A percentile compares a stretch with the other conserved stretches of the same genome.
These are phyloP conservation scores for Scleroderma citrinum DNA, from an alignment of 768 basidiomycete species.

Conservation along the genomic window DNA sequence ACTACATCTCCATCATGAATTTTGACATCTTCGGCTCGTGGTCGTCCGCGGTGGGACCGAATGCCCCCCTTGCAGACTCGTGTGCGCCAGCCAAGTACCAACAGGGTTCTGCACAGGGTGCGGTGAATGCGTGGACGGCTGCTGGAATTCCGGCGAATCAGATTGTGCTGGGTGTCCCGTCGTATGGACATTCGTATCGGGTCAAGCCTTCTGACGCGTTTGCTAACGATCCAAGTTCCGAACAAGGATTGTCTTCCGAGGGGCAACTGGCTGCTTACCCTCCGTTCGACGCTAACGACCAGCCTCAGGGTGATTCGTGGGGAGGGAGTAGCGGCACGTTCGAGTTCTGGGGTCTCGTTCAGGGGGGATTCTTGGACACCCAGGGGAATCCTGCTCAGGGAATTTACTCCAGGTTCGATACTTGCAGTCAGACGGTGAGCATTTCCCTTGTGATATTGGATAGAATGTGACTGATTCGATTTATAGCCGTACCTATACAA, in stretches of 20 bases:
- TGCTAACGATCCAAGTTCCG: constrained; percentile 7
- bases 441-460: neutral
- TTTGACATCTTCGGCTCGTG: constrained; percentile 58
- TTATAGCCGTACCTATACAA: constrained; percentile 65
- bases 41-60: constrained; percentile 60
- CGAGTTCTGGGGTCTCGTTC: constrained; percentile 55
- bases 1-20: constrained; percentile 60
- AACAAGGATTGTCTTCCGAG: neutral
- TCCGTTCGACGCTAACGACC: constrained; percentile 36
- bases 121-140: constrained; percentile 62
- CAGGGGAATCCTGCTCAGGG: constrained; percentile 30
- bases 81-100: constrained; percentile 59
- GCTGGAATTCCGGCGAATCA: constrained; percentile 67
- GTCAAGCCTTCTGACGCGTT: constrained; percentile 36
- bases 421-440: constrained; percentile 69
- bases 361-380: constrained; percentile 45
- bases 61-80: constrained; percentile 73
- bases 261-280: constrained; percentile 43
- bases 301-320: constrained; percentile 54
- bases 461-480: neutral
- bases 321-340: constrained; percentile 48
- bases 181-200: constrained; percentile 74
- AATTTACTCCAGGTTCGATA: constrained; percentile 51
- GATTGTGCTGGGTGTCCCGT: constrained; percentile 77
- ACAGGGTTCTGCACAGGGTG: constrained; percentile 67